These are phyloP conservation scores for Diaporthe citrichinensis DNA, from an alignment of 2,329 filamentous ascomycete genomes.

Conservation along the genomic window DNA sequence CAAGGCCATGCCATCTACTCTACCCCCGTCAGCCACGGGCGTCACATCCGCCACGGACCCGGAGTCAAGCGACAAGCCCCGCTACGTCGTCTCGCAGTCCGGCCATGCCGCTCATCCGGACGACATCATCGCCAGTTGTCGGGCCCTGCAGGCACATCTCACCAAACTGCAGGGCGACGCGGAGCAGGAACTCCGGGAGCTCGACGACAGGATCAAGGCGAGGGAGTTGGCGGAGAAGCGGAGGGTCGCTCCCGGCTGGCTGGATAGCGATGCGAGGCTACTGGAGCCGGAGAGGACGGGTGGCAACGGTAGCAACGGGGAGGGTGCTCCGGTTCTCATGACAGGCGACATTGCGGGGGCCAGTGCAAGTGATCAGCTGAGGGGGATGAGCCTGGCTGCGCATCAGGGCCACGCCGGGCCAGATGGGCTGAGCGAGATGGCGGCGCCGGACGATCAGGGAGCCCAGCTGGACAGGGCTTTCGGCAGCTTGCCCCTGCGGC, in stretches of 20 bases:
- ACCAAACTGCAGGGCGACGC: conserved; percentile 77
- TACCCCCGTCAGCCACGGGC: conserved; percentile 79
- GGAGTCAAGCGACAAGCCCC: conserved; percentile 63
- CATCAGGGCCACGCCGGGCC: conserved; percentile 35
- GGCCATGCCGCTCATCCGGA: conserved; percentile 89
- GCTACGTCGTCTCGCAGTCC: conserved; percentile 83
- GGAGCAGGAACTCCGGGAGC: conserved; percentile 74
- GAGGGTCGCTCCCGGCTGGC: conserved; percentile 83
- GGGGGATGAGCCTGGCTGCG: conserved; percentile 58
- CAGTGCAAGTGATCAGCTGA: conserved; percentile 69
- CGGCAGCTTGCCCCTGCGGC: conserved; percentile 57
- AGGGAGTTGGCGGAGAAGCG: conserved; percentile 85
- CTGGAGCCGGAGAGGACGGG: conserved; percentile 74
- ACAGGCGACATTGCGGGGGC: conserved; percentile 48
- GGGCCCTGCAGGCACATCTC: conserved; percentile 82
- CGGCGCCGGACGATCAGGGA: conserved; percentile 60
- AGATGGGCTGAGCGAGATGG: conserved; percentile 53
- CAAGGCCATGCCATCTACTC: conserved; percentile 87
- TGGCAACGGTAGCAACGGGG: conserved; percentile 46
- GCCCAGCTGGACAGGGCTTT: conserved; percentile 72
- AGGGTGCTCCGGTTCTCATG: conserved; percentile 52
- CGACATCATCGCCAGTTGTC: conserved; percentile 87
- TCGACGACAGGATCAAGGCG: conserved; percentile 76
- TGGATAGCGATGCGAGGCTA: conserved; percentile 80
- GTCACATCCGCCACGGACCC: conserved; percentile 57